phyloP scores from a whole-genome alignment of 2,329 filamentous ascomycete genomes.

The Penicillium sp. region DNA sequence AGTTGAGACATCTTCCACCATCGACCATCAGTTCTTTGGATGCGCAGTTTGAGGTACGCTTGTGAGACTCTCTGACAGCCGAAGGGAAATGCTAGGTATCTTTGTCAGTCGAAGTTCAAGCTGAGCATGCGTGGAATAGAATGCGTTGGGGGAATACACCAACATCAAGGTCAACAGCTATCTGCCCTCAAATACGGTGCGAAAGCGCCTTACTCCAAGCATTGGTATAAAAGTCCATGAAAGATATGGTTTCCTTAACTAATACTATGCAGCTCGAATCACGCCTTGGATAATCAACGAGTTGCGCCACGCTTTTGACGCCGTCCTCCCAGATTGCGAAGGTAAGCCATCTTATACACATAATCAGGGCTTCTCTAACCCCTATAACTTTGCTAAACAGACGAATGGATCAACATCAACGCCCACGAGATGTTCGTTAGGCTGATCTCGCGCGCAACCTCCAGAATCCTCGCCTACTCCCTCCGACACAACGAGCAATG shows the following conservation, averaged over 20 bases:
- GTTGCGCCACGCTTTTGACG: conserved; percentile 26
- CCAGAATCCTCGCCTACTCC: conserved; percentile 41
- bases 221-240: conserved; percentile 16
- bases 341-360: conserved; percentile 10
- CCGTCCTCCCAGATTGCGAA: conserved; percentile 27
- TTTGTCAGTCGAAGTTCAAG: not conserved
- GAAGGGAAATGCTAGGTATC: not conserved
- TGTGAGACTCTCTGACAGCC: not conserved
- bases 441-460: conserved; percentile 43
- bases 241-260: not conserved
- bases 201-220: conserved; percentile 27
- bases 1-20: conserved; percentile 22
- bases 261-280: conserved; percentile 20
- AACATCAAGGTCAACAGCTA: conserved; percentile 29
- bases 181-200: conserved; percentile 26
- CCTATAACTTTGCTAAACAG: conserved; percentile 7
- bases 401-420: conserved; percentile 26
- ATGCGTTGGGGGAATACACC: conserved; percentile 31
- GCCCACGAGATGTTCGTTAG: conserved; percentile 31
- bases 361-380: not conserved
- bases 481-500: conserved; percentile 43
- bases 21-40: conserved; percentile 28
- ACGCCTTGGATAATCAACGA: conserved; percentile 30
- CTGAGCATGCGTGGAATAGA: conserved; percentile 17
- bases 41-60: conserved; percentile 29